phyloP scores from a whole-genome alignment of 129 eudicot species.

The Chrysanthemum makinoi region DNA sequence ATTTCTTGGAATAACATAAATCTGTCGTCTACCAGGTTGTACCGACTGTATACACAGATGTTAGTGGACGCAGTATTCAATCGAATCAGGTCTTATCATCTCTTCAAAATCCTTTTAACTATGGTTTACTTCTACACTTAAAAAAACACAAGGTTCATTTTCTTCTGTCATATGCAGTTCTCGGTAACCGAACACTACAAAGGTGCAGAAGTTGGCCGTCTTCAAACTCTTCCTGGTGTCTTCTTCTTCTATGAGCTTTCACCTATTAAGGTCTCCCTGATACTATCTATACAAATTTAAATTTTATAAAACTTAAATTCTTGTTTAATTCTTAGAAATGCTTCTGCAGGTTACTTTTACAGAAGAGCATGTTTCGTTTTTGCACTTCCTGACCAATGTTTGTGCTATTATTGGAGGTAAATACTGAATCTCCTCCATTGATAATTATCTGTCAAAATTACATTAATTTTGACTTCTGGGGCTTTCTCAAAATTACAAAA shows the following conservation, averaged over 20 bases:
- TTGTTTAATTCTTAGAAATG: background rate
- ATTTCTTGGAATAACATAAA: conserved; percentile 22
- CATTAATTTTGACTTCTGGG: too few species aligned
- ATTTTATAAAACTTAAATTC: background rate
- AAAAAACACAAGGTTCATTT: background rate
- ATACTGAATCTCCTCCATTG: background rate
- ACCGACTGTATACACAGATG: conserved; percentile 73
- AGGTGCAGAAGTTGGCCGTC: conserved; percentile 55
- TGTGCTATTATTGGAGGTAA: conserved; percentile 91
- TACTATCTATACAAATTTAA: background rate
- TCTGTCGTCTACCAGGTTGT: conserved; percentile 56
- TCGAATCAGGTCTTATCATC: conserved; percentile 68
- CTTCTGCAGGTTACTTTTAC: conserved; percentile 72
- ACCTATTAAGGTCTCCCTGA: conserved; percentile 64
- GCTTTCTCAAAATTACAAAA: too few species aligned
- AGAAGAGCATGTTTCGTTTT: conserved; percentile 68
- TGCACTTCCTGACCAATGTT: conserved; percentile 89
- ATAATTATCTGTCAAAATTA: too few species aligned
- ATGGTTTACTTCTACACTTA: background rate
- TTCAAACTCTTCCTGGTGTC: conserved; percentile 89
- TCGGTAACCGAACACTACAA: conserved; percentile 88
- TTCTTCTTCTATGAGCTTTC: conserved; percentile 94
- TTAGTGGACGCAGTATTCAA: conserved; percentile 59
- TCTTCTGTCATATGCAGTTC: conserved; percentile 46
- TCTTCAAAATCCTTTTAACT: background rate